Evolutionary conservation across 1,139 yeast species (phyloP).

Genomic region (Yamadazyma oceani): DNA sequence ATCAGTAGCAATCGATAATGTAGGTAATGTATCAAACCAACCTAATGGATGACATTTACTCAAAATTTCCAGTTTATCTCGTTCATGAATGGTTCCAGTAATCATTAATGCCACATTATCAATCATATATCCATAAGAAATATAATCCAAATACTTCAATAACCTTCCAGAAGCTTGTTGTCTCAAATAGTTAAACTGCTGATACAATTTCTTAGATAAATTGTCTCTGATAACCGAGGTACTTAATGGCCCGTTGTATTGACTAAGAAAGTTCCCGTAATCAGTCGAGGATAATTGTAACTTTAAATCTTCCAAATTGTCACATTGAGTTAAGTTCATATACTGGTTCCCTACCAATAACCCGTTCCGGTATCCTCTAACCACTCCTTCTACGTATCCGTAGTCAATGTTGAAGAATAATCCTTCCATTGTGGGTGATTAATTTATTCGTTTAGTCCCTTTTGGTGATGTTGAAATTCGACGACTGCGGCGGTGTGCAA

Average conservation of each 20-base stretch:
- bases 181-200: conserved; percentile 82
- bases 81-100: conserved; percentile 94
- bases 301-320: conserved; percentile 88
- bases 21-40: conserved; percentile 97
- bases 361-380: conserved; percentile 90
- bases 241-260: conserved; percentile 76
- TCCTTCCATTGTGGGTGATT: conserved; percentile 22
- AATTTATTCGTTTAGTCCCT: too few species aligned
- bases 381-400: conserved; percentile 92
- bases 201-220: conserved; percentile 71
- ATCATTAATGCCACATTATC: conserved; percentile 95
- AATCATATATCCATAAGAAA: conserved; percentile 96
- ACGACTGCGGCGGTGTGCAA: conserved; percentile 1
- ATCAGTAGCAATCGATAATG: conserved; percentile 91
- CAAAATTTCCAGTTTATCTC: conserved; percentile 84
- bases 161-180: conserved; percentile 82
- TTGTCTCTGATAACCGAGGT: conserved; percentile 82
- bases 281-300: conserved; percentile 94
- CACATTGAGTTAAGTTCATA: conserved; percentile 92
- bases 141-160: conserved; percentile 81
- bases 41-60: conserved; percentile 95
- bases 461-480: background rate
- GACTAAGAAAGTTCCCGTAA: conserved; percentile 86
- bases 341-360: conserved; percentile 77
- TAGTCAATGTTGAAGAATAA: conserved; percentile 71